Evolutionary conservation across 345 rosid genomes (phyloP).

Genomic region (Clarkia xantiana): DNA sequence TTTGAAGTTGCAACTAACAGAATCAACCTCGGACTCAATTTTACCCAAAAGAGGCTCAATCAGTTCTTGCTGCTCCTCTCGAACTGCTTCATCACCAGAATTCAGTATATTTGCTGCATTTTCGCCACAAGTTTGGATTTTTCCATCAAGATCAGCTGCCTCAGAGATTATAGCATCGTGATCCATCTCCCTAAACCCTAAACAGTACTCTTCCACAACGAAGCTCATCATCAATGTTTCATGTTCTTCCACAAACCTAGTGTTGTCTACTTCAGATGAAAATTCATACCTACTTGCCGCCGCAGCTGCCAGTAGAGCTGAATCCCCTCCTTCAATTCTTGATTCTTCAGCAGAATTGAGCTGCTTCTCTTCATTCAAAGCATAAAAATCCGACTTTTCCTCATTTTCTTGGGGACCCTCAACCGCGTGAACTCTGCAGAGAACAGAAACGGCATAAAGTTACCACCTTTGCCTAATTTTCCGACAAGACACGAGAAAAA

Average conservation of each 20-base stretch:
- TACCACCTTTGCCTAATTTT: constrained; percentile 1
- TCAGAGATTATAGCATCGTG: background rate
- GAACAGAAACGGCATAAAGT: background rate
- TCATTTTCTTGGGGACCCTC: too few relatives aligned
- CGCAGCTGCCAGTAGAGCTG: constrained; percentile 12
- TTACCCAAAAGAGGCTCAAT: background rate
- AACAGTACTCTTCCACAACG: constrained; percentile 19
- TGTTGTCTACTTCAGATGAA: constrained; percentile 16
- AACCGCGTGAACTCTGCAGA: too few relatives aligned
- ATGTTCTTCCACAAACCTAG: constrained; percentile 41
- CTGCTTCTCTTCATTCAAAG: background rate
- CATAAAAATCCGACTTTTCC: too few relatives aligned
- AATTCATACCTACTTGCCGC: constrained; percentile 28
- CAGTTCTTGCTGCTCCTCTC: constrained; percentile 10
- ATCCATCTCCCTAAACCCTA: constrained; percentile 3
- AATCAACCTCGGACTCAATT: too few relatives aligned
- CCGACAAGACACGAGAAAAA: background rate
- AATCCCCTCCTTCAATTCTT: constrained; percentile 6
- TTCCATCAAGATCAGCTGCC: background rate
- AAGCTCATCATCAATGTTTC: constrained; percentile 14
- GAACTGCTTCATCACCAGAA: constrained; percentile 2
- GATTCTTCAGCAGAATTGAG: constrained; percentile 2
- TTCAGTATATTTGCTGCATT: background rate
- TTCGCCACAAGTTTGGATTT: constrained; percentile 1
- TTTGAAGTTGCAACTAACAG: too few relatives aligned